Percentiles rank a stretch among this genome's conserved stretches.
Evolutionary conservation across 1,284 basidiomycete genomes (phyloP).

Genomic region (Agroathelia rolfsii): DNA sequence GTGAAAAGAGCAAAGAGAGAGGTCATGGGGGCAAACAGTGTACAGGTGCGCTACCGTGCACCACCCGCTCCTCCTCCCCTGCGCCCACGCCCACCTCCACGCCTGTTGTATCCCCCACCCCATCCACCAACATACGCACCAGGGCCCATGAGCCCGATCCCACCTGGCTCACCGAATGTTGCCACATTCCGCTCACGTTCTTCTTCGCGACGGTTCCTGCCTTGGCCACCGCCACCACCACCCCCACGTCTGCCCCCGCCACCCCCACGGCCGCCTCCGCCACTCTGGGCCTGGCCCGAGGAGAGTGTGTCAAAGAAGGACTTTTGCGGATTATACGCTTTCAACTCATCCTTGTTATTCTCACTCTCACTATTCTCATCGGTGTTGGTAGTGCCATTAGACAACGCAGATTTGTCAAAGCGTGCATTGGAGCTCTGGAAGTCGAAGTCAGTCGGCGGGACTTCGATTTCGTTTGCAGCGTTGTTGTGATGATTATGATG

Average conservation of each 20-base stretch:
- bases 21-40: too few relatives aligned
- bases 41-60: too few relatives aligned
- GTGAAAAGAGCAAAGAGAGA: too few relatives aligned
- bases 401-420: slow-evolving; percentile 62
- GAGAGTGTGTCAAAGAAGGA: slow-evolving; percentile 75
- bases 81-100: slow-evolving; percentile 35
- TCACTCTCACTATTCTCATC: slow-evolving; percentile 18
- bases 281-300: slow-evolving; percentile 25
- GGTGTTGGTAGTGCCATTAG: too few relatives aligned
- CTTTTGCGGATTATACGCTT: slow-evolving; percentile 62
- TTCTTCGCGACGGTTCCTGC: slow-evolving; percentile 63
- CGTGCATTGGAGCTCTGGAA: slow-evolving; percentile 64
- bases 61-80: too few relatives aligned
- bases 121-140: slow-evolving; percentile 44
- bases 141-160: slow-evolving; percentile 62
- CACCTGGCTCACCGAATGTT: slow-evolving; percentile 75
- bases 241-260: slow-evolving; percentile 31
- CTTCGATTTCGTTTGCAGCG: slow-evolving; percentile 32
- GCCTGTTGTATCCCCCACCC: slow-evolving; percentile 38
- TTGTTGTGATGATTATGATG: slow-evolving; percentile 15
- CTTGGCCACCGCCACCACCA: slow-evolving; percentile 39
- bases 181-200: slow-evolving; percentile 71
- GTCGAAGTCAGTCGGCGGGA: slow-evolving; percentile 70
- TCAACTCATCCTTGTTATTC: slow-evolving; percentile 16
- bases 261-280: slow-evolving; percentile 24